Conservation (phyloP, 2,329 filamentous ascomycete species). For the Hypoxylon sp. region DNA sequence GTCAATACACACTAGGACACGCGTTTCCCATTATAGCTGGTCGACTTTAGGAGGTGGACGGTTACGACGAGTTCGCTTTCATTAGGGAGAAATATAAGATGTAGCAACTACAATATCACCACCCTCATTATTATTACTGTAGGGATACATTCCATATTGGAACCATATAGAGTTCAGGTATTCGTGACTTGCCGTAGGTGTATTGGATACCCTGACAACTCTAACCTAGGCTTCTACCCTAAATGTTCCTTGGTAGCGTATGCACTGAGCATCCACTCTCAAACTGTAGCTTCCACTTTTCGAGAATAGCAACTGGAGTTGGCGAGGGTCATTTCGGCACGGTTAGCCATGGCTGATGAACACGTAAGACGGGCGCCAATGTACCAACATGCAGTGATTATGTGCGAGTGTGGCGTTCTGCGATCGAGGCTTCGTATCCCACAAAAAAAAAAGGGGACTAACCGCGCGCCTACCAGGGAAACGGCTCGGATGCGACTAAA, state of each 20-base stretch:
- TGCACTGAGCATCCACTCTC: background rate
- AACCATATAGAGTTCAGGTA: background rate
- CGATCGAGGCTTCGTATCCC: background rate
- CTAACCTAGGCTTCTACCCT: background rate
- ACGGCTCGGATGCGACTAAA: conserved; percentile 6
- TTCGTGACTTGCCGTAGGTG: background rate
- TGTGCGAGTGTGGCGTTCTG: background rate
- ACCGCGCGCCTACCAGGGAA: conserved; percentile 16
- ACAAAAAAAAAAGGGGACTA: background rate
- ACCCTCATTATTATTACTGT: background rate
- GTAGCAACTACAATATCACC: background rate
- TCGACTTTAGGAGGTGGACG: conserved; percentile 3
- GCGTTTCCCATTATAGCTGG: conserved; percentile 3
- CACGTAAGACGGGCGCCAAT: background rate
- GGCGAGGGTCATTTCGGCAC: background rate
- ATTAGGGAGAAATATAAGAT: conserved; percentile 4
- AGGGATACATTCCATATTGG: background rate
- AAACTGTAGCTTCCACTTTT: background rate
- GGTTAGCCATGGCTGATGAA: background rate
- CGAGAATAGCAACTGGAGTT: background rate
- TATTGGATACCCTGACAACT: background rate
- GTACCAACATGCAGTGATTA: background rate
- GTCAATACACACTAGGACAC: conserved; percentile 10
- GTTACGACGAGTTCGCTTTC: conserved; percentile 4
- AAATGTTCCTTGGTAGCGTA: background rate